Evolutionary conservation across 805 yeast genomes (phyloP).

Genomic region (Scheffersomyces amazonensis): DNA sequence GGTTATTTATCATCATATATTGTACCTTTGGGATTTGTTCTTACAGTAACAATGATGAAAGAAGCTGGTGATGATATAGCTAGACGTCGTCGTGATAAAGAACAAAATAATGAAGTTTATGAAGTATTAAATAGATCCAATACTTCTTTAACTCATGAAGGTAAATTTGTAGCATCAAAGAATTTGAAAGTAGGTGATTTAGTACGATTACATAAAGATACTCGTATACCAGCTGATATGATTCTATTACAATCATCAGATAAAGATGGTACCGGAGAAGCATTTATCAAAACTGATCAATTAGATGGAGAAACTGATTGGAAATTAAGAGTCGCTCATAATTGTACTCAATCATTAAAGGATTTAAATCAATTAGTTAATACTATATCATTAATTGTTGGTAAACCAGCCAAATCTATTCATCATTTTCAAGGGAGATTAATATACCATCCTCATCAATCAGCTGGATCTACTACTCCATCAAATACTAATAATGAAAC

Average conservation of each 20-base stretch:
- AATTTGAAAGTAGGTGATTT: slow-evolving; percentile 84
- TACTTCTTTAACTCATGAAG: slow-evolving; percentile 18
- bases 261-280: slow-evolving; percentile 72
- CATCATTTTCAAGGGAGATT: slow-evolving; percentile 79
- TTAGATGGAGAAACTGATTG: slow-evolving; percentile 99
- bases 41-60: slow-evolving; percentile 89
- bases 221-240: slow-evolving; percentile 92
- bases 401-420: slow-evolving; percentile 83
- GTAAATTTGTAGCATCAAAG: slow-evolving; percentile 43
- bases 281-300: slow-evolving; percentile 95
- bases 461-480: slow-evolving; percentile 15
- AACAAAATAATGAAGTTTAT: slow-evolving; percentile 80
- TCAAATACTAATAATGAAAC: slow-evolving; percentile 42
- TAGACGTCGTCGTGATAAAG: slow-evolving; percentile 85
- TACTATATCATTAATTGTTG: slow-evolving; percentile 55
- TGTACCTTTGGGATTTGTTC: slow-evolving; percentile 91
- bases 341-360: slow-evolving; percentile 59
- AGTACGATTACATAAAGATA: slow-evolving; percentile 73
- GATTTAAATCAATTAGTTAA: slow-evolving; percentile 50
- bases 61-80: slow-evolving; percentile 94
- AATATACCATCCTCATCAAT: slow-evolving; percentile 40
- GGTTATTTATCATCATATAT: slow-evolving; percentile 92
- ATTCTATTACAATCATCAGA: slow-evolving; percentile 74
- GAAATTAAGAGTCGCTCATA: slow-evolving; percentile 83
- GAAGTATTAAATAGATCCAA: slow-evolving; percentile 51